These are phyloP conservation scores for Crithidia fasciculata DNA, from an alignment of 208 protist species.

Conservation along the genomic window DNA sequence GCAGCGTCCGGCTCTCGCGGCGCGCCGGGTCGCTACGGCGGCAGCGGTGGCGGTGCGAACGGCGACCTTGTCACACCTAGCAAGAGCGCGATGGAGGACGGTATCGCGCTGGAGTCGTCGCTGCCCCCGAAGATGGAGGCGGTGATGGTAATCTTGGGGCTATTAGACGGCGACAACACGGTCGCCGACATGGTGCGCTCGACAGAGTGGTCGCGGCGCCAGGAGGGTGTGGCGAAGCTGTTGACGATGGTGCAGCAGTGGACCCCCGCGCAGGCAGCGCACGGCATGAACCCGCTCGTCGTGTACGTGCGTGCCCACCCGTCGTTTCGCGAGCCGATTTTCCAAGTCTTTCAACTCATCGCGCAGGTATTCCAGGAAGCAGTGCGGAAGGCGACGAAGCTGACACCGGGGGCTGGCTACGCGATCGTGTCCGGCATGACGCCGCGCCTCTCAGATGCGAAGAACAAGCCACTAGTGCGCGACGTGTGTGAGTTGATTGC, in stretches of 20 bases:
- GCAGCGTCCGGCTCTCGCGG: background rate
- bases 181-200: conserved; percentile 71
- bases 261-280: conserved; percentile 48
- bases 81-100: conserved; percentile 44
- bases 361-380: conserved; percentile 45
- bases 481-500: conserved; percentile 53
- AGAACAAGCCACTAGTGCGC: conserved; percentile 57
- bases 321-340: conserved; percentile 74
- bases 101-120: conserved; percentile 71
- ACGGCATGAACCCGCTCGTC: conserved; percentile 58
- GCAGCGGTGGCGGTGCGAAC: background rate
- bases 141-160: conserved; percentile 61
- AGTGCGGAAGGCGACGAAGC: conserved; percentile 35
- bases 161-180: conserved; percentile 56
- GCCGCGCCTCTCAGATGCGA: conserved; percentile 71
- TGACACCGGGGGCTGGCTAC: conserved; percentile 66
- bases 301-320: conserved; percentile 74
- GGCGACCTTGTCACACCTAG: background rate
- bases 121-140: conserved; percentile 74
- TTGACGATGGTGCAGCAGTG: conserved; percentile 56
- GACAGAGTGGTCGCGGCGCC: conserved; percentile 75
- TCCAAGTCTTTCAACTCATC: conserved; percentile 75
- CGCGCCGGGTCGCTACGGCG: background rate
- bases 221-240: conserved; percentile 69
- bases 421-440: conserved; percentile 72